phyloP scores from a whole-genome alignment of 2,329 filamentous ascomycete genomes.

The Clarireedia hainanense region DNA sequence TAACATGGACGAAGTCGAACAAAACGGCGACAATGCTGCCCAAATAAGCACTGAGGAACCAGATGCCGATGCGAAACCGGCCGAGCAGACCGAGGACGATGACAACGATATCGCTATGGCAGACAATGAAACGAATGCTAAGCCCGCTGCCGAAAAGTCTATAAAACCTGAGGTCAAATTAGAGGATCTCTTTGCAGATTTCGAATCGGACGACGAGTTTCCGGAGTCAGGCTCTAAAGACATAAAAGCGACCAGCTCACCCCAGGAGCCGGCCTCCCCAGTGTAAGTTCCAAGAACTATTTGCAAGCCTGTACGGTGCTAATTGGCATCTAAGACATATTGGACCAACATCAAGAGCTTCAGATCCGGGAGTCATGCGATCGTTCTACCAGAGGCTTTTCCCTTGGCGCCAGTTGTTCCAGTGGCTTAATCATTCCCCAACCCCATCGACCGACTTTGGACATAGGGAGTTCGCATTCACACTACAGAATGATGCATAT shows the following conservation, averaged over 20 bases:
- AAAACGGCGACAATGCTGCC: slow-evolving; percentile 23
- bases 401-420: slow-evolving; percentile 88
- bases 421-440: slow-evolving; percentile 94
- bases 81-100: slow-evolving; percentile 9
- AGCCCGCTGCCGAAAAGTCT: slow-evolving; percentile 2
- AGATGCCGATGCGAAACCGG: slow-evolving; percentile 2
- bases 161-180: slow-evolving; percentile 37
- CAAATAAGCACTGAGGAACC: slow-evolving; percentile 6
- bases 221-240: slow-evolving; percentile 37
- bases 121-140: slow-evolving; percentile 13
- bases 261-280: slow-evolving; percentile 35
- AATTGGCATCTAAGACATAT: slow-evolving; percentile 25
- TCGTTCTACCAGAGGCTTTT: slow-evolving; percentile 95
- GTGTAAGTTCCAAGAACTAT: slow-evolving; percentile 31
- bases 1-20: slow-evolving; percentile 29
- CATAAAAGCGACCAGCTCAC: slow-evolving; percentile 37
- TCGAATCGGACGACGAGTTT: slow-evolving; percentile 55
- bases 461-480: slow-evolving; percentile 94
- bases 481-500: slow-evolving; percentile 85
- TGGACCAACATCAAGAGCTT: slow-evolving; percentile 38
- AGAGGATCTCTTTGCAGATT: slow-evolving; percentile 51
- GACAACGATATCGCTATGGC: slow-evolving; percentile 25
- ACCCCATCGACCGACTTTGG: slow-evolving; percentile 80
- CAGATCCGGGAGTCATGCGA: slow-evolving; percentile 78
- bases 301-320: not conserved